These are phyloP conservation scores for Botryosphaeria dothidea DNA, from an alignment of 2,329 filamentous ascomycete species.

Conservation along the genomic window DNA sequence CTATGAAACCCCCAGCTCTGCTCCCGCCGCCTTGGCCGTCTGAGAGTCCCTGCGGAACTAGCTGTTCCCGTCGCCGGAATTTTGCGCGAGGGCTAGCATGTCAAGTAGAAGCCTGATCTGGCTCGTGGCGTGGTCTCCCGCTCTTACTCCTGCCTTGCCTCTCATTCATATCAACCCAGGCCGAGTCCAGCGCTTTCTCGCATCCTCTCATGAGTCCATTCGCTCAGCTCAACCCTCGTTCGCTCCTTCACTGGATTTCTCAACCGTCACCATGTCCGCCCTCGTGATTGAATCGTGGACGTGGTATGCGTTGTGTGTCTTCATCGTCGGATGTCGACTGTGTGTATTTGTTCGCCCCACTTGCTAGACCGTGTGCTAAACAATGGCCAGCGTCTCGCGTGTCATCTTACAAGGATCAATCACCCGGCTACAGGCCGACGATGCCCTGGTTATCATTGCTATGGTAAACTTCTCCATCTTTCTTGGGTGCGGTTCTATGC, in stretches of 20 bases:
- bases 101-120: background rate
- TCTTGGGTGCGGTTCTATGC: background rate
- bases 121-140: background rate
- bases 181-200: background rate
- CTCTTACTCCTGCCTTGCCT: background rate
- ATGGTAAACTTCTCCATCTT: conserved; percentile 27
- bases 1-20: background rate
- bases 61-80: background rate
- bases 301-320: conserved; percentile 45
- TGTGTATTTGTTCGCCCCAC: conserved; percentile 40
- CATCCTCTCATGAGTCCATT: background rate
- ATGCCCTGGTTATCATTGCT: conserved; percentile 37
- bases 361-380: conserved; percentile 30
- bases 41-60: conserved; percentile 3
- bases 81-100: background rate
- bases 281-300: conserved; percentile 49
- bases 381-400: conserved; percentile 34
- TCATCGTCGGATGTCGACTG: conserved; percentile 28
- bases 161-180: background rate
- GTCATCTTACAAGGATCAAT: conserved; percentile 32
- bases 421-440: conserved; percentile 33
- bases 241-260: background rate
- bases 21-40: background rate
- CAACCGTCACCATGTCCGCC: background rate
- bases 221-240: background rate